phyloP scores from a whole-genome alignment of 1,284 basidiomycete species.

The Cryptococcus jaspeensis region DNA sequence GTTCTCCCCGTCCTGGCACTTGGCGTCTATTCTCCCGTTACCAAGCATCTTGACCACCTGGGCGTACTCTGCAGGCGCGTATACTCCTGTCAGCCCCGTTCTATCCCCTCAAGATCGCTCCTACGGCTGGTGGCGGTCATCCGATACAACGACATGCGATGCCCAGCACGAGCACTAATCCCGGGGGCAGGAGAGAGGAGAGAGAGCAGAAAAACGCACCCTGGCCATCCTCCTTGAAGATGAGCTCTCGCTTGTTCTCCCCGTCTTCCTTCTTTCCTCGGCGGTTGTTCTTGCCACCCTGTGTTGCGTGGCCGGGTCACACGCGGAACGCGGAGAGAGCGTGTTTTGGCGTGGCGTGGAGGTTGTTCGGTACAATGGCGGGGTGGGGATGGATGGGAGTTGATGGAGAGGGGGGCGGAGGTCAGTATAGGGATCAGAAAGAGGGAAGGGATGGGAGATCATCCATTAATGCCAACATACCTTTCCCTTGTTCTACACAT shows the following conservation, averaged over 20 bases:
- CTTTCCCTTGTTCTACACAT: slow-evolving; percentile 24
- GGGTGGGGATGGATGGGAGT: neutral
- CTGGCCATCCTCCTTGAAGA: slow-evolving; percentile 98
- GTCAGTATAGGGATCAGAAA: neutral
- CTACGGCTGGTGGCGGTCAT: neutral
- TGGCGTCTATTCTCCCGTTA: slow-evolving; percentile 93
- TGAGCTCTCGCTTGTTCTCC: slow-evolving; percentile 95
- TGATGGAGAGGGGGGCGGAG: neutral
- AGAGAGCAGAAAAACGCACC: slow-evolving; percentile 50
- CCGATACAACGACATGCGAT: no score
- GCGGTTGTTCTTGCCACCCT: slow-evolving; percentile 99
- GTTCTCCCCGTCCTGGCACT: slow-evolving; percentile 99
- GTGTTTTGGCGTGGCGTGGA: neutral
- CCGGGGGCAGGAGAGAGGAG: neutral
- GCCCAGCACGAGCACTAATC: neutral
- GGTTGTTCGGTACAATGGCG: neutral
- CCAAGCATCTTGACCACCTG: slow-evolving; percentile 99
- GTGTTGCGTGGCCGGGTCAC: neutral
- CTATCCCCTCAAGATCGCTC: neutral
- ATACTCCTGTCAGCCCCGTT: neutral
- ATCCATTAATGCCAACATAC: slow-evolving; percentile 2
- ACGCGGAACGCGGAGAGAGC: neutral
- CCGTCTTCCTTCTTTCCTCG: slow-evolving; percentile 99
- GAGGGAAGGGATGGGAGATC: neutral
- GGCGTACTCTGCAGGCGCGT: slow-evolving; percentile 71